Conservation (phyloP, 305 asterid species). For the Fraxinus greggii region DNA sequence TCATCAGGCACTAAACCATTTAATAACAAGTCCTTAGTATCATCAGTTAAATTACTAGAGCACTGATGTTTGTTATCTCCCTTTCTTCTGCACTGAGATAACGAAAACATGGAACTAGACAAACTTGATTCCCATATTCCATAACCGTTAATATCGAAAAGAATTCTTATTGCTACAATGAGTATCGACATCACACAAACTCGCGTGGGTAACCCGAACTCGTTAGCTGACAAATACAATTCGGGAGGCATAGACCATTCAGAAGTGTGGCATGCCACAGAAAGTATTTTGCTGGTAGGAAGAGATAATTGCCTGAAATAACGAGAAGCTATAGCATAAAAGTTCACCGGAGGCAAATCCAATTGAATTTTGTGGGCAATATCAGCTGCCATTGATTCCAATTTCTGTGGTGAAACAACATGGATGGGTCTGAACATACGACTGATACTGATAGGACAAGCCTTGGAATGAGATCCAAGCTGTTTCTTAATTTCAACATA, state of each 20-base stretch:
- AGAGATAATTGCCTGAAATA: constrained; percentile 53
- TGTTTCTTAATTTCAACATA: constrained; percentile 58
- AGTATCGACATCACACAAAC: constrained; percentile 71
- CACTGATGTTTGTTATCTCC: constrained; percentile 26
- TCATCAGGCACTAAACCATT: constrained; percentile 22
- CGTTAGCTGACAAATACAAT: constrained; percentile 56
- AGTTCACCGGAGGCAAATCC: constrained; percentile 74
- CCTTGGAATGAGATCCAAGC: constrained; percentile 51
- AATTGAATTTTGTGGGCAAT: constrained; percentile 59
- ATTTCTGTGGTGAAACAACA: constrained; percentile 52
- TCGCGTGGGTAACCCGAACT: constrained; percentile 63
- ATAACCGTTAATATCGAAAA: constrained; percentile 66
- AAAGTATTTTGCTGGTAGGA: constrained; percentile 54
- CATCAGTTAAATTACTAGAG: constrained; percentile 7
- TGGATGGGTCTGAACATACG: constrained; percentile 66
- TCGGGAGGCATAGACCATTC: constrained; percentile 82
- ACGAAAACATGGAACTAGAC: constrained; percentile 29
- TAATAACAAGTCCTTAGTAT: constrained; percentile 27
- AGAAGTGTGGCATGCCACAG: constrained; percentile 53
- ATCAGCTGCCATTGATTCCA: constrained; percentile 66
- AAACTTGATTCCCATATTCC: constrained; percentile 74
- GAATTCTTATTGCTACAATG: constrained; percentile 63
- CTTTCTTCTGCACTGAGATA: constrained; percentile 20
- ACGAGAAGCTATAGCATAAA: constrained; percentile 67
- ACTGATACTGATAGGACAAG: constrained; percentile 57